Evolutionary conservation across 2,329 filamentous ascomycete genomes (phyloP), one percentile per base, ranked within the genome.

Genomic region (Pseudogymnoascus sp.): DNA sequence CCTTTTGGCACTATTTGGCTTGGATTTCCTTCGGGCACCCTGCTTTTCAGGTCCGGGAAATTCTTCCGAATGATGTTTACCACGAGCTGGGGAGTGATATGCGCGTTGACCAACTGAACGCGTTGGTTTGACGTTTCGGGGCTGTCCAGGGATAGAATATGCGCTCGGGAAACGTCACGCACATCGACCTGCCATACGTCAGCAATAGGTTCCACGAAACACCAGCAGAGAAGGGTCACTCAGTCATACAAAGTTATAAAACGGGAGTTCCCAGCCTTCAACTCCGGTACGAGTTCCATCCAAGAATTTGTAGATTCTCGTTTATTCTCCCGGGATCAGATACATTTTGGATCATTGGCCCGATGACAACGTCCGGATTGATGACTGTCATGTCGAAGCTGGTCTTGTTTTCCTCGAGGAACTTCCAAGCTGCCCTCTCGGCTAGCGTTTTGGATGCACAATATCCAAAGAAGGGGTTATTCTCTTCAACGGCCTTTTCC

Each of bases 341-440:
- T 2, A 91, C 78, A 65, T 84, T 83, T 68, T 87, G 81, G 63
- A 84, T 79, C 3, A 87, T 73, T 0, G 86, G 86, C 0, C 86
- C 86, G 63, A 87, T 81, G 0, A 86, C 82, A 67, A 83, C 79
- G 0, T 85, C 85, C 65, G 82, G 82, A 68, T 83, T 83, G 67
- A 89, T 81, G 5, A 82, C 83, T 6, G 81, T 78, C 47, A 89
- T 72, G 64, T 82, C 79, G 68, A 89, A 89, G 63, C 76, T 77
- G 0, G 83, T 81, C 8, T 65, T 64, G 67, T 82, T 76, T 19
- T 78, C 76, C 19, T 80, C 75, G 19, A 87, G 70, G 68, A 87
- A 85, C 1, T 81, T 77, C 86, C 86, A 89, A 5, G 85, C 84
- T 1, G 85, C 82, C 64, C 80, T 81, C 70, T 89, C 86, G 0